These are phyloP conservation scores for Ogataea sp. DNA, from an alignment of 805 yeast genomes.

Conservation along the genomic window DNA sequence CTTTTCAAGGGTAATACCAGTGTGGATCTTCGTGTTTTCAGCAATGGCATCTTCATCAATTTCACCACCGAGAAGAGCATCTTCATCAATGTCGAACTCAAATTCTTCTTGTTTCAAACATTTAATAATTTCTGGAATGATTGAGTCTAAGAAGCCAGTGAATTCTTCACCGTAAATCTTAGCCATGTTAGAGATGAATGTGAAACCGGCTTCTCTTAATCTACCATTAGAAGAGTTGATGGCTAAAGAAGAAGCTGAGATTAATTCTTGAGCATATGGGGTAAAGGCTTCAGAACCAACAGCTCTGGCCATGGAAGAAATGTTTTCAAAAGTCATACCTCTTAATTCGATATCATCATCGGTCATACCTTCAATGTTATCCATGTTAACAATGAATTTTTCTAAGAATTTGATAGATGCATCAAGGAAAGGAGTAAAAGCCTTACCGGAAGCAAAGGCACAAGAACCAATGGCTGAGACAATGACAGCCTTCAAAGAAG, in stretches of 20 bases:
- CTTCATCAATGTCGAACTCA: slow-evolving; percentile 51
- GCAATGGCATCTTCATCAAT: slow-evolving; percentile 53
- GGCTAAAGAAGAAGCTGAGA: slow-evolving; percentile 78
- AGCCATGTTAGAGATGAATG: slow-evolving; percentile 89
- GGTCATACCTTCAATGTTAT: slow-evolving; percentile 64
- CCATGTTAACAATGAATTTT: slow-evolving; percentile 64
- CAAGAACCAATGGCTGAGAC: slow-evolving; percentile 97
- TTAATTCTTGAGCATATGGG: slow-evolving; percentile 78
- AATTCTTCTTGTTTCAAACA: slow-evolving; percentile 86
- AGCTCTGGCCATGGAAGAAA: slow-evolving; percentile 93
- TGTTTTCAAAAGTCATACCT: slow-evolving; percentile 87
- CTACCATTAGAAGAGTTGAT: slow-evolving; percentile 72
- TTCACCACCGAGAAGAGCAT: slow-evolving; percentile 39
- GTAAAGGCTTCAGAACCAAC: slow-evolving; percentile 88
- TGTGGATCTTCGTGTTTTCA: slow-evolving; percentile 77
- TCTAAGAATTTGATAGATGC: slow-evolving; percentile 74
- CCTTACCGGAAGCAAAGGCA: slow-evolving; percentile 89
- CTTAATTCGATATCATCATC: slow-evolving; percentile 89
- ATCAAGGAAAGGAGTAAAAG: slow-evolving; percentile 79
- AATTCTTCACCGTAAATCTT: slow-evolving; percentile 90
- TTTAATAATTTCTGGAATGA: slow-evolving; percentile 77
- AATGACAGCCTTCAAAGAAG: slow-evolving; percentile 69
- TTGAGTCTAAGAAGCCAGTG: slow-evolving; percentile 71
- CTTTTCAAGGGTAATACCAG: slow-evolving; percentile 93
- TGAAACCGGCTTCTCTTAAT: slow-evolving; percentile 90